Evolutionary conservation across 2,329 filamentous ascomycete genomes (phyloP).

Genomic region (Periconia macrospinosa): DNA sequence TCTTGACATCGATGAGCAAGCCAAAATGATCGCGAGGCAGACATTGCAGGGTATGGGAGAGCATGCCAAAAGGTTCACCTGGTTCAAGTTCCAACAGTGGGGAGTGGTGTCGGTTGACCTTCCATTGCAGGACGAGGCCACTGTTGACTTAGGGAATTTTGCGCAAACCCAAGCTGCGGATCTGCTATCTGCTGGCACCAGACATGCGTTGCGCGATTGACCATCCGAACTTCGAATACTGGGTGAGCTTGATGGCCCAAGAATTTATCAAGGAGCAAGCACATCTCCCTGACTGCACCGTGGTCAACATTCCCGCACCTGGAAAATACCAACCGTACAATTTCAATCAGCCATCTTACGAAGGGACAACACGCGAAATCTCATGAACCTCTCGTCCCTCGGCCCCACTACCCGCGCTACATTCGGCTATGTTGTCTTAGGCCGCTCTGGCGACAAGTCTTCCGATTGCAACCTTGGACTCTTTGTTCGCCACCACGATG

Average conservation of each 20-base stretch:
- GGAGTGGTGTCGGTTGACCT: constrained; percentile 21
- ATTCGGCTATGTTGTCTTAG: constrained; percentile 46
- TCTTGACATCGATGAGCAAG: too few relatives aligned
- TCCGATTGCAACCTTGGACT: constrained; percentile 49
- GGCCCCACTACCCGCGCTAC: constrained; percentile 33
- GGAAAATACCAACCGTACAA: constrained; percentile 13
- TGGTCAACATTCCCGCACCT: constrained; percentile 17
- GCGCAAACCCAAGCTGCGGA: constrained; percentile 22
- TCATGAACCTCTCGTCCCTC: constrained; percentile 23
- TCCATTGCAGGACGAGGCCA: constrained; percentile 21
- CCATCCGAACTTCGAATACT: constrained; percentile 25
- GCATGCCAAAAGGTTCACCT: constrained; percentile 39
- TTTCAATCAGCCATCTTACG: constrained; percentile 18
- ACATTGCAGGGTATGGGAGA: constrained; percentile 39
- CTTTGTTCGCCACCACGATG: constrained; percentile 44
- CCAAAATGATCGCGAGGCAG: too few relatives aligned
- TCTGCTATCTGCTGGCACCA: constrained; percentile 18
- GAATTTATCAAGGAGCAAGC: constrained; percentile 15
- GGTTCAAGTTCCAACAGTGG: constrained; percentile 43
- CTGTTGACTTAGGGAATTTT: constrained; percentile 27
- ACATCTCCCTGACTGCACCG: too few relatives aligned
- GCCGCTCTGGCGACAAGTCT: constrained; percentile 46
- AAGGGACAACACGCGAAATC: constrained; percentile 13
- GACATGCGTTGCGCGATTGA: too few relatives aligned
- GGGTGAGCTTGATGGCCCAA: constrained; percentile 20